Conservation (phyloP, 2,329 filamentous ascomycete genomes). For the Ramularia endophylla region DNA sequence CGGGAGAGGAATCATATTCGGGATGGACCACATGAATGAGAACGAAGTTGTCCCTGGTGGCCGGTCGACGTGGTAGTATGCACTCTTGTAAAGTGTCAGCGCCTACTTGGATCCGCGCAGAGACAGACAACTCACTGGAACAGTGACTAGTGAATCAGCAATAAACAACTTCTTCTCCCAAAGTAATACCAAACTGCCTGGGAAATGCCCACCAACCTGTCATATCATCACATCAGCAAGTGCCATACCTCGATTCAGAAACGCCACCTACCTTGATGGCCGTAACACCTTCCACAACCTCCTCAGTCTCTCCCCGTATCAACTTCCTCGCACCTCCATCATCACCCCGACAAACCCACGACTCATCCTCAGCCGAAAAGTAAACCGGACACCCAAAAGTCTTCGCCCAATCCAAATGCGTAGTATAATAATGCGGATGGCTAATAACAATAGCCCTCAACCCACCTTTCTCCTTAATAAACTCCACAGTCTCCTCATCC, state of each 20-base stretch:
- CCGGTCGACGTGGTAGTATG: conserved; percentile 35
- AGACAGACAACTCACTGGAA: conserved; percentile 38
- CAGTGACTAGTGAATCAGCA: conserved; percentile 68
- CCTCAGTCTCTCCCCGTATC: conserved; percentile 33
- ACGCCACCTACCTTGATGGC: conserved; percentile 56
- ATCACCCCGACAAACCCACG: conserved; percentile 55
- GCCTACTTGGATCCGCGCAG: background rate
- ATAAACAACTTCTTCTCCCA: conserved; percentile 58
- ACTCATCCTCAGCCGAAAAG: conserved; percentile 56
- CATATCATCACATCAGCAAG: too few relatives aligned
- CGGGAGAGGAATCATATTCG: conserved; percentile 66
- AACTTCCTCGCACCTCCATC: conserved; percentile 39
- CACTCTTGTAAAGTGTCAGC: conserved; percentile 21
- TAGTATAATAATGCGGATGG: conserved; percentile 78
- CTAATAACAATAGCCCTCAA: conserved; percentile 57
- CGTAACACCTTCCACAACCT: conserved; percentile 46
- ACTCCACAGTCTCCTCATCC: conserved; percentile 56
- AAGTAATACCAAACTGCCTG: conserved; percentile 62
- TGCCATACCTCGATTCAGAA: too few relatives aligned
- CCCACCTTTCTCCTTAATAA: conserved; percentile 57
- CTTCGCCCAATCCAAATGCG: conserved; percentile 66
- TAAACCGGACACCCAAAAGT: conserved; percentile 67
- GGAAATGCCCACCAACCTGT: conserved; percentile 65
- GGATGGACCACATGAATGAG: conserved; percentile 71
- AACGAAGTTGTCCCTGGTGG: conserved; percentile 47